Evolutionary conservation across 345 rosid genomes (phyloP), one percentile per base, ranked within the genome.

Genomic region (Eucalyptus coolabah): DNA sequence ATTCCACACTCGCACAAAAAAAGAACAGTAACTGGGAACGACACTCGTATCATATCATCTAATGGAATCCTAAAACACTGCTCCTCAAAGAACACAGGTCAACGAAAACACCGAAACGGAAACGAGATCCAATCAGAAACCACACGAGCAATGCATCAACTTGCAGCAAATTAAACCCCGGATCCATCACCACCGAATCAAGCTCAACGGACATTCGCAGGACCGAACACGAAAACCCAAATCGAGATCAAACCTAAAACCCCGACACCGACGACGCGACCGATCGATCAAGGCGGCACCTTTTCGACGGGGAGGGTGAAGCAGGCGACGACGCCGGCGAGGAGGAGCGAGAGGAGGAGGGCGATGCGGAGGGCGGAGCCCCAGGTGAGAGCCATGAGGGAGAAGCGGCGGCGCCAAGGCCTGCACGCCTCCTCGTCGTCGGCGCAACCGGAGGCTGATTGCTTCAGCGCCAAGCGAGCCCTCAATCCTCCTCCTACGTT

Each of bases 251-350:
- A 72, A 50, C 81, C 86, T 24, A 24, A 51, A 88, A 53, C 59
- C 50, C 34, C 63, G 37, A 50, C 49, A 14, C 81, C 80, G 24
- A 12, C 28, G 28, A 77, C 45, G 40, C 28, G 24, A 77, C 16
- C 8, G 8, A 50, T 18, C 30, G 16, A 53, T 53, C 30, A 83
- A 88, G 42, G 87, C 8, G 72, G 47, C 28, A 96, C 99, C 98
- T 97, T 93, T 89, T 98, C 98, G 9, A 98, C 95, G 80, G 99
- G 99, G 89, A 97, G 97, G 87, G 98, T 96, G 93, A 93, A 96
- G 88, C 95, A 96, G 90, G 99, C 99, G 90, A 93, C 87, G 91
- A 94, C 90, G 86, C 92, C 94, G 86, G 97, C 96, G 89, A 95
- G 96, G 17, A 95, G 18, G 90, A 98, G 99, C 50, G 94, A 87